phyloP scores from a whole-genome alignment of 108 stramenopile species.

The Seminavis robusta region DNA sequence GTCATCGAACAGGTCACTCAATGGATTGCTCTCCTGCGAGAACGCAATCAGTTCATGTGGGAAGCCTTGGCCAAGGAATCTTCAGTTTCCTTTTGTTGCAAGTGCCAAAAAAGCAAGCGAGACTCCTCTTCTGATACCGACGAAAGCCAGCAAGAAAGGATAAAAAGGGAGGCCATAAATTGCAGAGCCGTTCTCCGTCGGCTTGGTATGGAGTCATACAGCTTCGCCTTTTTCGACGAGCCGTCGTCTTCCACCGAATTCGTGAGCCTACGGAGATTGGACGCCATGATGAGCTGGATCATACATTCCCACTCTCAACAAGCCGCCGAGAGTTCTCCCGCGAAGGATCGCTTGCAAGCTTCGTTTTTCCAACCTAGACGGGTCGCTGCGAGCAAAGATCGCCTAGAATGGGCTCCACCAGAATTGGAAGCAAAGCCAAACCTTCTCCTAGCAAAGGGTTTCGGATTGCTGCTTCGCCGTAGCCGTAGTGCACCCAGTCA shows the following conservation, averaged over 20 bases:
- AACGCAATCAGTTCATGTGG: too few species aligned
- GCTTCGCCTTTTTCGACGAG: constrained; percentile 22
- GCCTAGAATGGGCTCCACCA: constrained; percentile 27
- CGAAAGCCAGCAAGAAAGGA: too few species aligned
- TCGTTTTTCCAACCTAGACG: not conserved
- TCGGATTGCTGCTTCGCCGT: not conserved
- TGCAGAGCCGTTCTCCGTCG: constrained; percentile 43
- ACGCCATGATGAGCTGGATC: constrained; percentile 36
- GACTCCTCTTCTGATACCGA: too few species aligned
- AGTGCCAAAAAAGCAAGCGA: too few species aligned
- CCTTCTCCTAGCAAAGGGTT: constrained; percentile 20
- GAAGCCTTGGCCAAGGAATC: too few species aligned
- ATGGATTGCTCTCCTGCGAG: too few species aligned
- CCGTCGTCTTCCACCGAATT: not conserved
- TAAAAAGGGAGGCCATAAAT: constrained; percentile 25
- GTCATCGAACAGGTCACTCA: too few species aligned
- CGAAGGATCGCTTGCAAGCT: not conserved
- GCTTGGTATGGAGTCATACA: constrained; percentile 32
- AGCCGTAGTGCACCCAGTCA: not conserved
- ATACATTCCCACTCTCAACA: too few species aligned
- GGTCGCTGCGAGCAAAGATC: not conserved
- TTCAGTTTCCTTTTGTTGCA: too few species aligned
- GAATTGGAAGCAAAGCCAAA: constrained; percentile 19
- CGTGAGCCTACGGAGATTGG: constrained; percentile 37
- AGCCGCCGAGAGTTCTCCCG: not conserved